These are phyloP conservation scores for Tuber melanosporum DNA, from an alignment of 495 filamentous ascomycete genomes.

Conservation along the genomic window DNA sequence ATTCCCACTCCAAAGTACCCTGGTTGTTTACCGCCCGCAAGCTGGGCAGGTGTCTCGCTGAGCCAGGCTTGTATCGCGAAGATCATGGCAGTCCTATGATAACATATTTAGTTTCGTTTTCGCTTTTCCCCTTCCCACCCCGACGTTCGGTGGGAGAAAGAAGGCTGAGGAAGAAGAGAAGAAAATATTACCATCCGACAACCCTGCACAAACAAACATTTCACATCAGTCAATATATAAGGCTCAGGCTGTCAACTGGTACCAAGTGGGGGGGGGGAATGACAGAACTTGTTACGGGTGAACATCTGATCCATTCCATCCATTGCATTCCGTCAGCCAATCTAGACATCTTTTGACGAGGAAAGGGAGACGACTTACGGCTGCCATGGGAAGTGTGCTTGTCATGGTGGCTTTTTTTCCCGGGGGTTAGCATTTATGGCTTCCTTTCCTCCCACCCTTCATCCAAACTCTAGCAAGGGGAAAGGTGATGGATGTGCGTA, in stretches of 20 bases:
- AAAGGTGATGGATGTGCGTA: constrained; percentile 2
- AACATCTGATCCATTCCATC: constrained; percentile 32
- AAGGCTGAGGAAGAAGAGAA: background rate
- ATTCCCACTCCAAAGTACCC: constrained; percentile 39
- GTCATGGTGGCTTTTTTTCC: constrained; percentile 31
- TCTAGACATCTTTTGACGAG: background rate
- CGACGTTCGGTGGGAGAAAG: background rate
- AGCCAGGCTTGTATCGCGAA: constrained; percentile 41
- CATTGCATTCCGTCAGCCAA: constrained; percentile 3
- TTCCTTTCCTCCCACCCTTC: background rate
- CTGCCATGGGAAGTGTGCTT: constrained; percentile 41
- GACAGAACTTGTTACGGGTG: constrained; percentile 39
- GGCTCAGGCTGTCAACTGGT: background rate
- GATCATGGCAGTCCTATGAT: constrained; percentile 30
- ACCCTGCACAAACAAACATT: constrained; percentile 6
- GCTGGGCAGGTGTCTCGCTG: constrained; percentile 33
- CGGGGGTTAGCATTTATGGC: background rate
- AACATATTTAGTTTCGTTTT: background rate
- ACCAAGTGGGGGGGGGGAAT: background rate
- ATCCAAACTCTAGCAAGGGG: background rate
- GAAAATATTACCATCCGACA: constrained; percentile 9
- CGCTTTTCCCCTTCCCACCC: background rate
- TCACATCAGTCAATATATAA: constrained; percentile 2
- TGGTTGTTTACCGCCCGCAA: constrained; percentile 40
- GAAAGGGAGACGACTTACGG: constrained; percentile 14